Evolutionary conservation across 1,284 basidiomycete species (phyloP), one percentile per base, ranked within the genome.

Genomic region (Psilocybe mexicana): DNA sequence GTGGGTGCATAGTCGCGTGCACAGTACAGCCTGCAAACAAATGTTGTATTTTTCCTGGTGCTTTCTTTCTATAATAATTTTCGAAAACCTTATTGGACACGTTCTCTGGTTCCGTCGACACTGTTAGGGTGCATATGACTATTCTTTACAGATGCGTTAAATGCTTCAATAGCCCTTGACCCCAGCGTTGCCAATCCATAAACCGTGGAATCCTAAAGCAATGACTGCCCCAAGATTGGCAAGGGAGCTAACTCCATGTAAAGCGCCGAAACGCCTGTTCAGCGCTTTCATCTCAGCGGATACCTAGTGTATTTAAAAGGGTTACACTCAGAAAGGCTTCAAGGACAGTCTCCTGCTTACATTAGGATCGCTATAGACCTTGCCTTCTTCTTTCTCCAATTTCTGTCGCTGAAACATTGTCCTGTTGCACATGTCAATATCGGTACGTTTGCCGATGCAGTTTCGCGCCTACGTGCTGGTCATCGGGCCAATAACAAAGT

Each of bases 341-440:
- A 26, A 47, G 43, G 11, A 53, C 36, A 12, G 45, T 47, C 44
- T 55, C 78, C 80, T 18, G 12, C 57, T 69, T 70, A 92, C 90
- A 43, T 77, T 81, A 18, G 80, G 69, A 49, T 87, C 86, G 65
- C 81, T 84, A 69, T 87, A 85, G 25, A 73, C 69, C 72, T 89
- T 90, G 43, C 86, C 86, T 72, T 93, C 90, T 43, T 82, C 77
- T 68, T 89, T 87, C 76, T 93, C 90, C 50, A 87, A 75, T 63
- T 78, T 85, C 63, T 90, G 85, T 56, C 90, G 80, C 69, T 87
- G 72, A 70, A 88, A 85, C 86, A 90, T 88, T 14, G 83, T 83
- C 70, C 86, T 90, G 8, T 11, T 2, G 26, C 47, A 23, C 11
- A 35, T 33, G 43, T 30, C 8, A 44, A 35, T 35, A 18, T 18